Percentiles rank a stretch among this genome's conserved stretches.
phyloP scores from a whole-genome alignment of 225 moss, liverwort and hornwort species.

The Asterella californica region DNA sequence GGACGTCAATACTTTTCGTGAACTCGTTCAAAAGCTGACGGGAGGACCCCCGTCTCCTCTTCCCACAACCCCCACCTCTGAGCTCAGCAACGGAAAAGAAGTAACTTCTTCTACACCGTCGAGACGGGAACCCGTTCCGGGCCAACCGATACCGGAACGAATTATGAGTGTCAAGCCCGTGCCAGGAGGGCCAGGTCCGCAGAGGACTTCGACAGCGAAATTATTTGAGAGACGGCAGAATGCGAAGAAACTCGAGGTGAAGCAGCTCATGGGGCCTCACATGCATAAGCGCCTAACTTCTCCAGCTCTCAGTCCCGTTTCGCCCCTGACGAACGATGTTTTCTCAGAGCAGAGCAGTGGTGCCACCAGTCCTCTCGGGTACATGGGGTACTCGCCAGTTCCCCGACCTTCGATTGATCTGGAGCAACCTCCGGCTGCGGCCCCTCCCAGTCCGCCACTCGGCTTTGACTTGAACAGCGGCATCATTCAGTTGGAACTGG shows the following conservation, averaged over 20 bases:
- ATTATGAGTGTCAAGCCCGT: constrained; percentile 38
- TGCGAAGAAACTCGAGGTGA: constrained; percentile 46
- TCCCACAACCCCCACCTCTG: constrained; percentile 29
- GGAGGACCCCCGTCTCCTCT: constrained; percentile 42
- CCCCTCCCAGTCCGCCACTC: not conserved
- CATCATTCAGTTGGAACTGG: constrained; percentile 36
- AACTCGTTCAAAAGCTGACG: constrained; percentile 47
- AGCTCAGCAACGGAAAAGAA: constrained; percentile 23
- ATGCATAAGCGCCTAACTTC: constrained; percentile 39
- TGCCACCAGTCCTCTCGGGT: constrained; percentile 35
- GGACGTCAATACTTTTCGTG: constrained; percentile 44
- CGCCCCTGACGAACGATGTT: constrained; percentile 40
- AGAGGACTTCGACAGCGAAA: constrained; percentile 44
- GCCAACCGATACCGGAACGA: constrained; percentile 30
- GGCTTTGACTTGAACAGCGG: constrained; percentile 45
- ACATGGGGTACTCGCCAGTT: constrained; percentile 34
- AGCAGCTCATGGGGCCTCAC: constrained; percentile 50
- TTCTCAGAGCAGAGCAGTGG: constrained; percentile 33
- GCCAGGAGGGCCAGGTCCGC: constrained; percentile 39
- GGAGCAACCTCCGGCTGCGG: constrained; percentile 26
- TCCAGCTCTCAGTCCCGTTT: constrained; percentile 50
- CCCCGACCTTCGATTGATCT: constrained; percentile 33
- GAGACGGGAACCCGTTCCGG: constrained; percentile 20
- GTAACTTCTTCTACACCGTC: constrained; percentile 9
- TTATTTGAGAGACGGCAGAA: constrained; percentile 46